These are phyloP conservation scores for Forsythia viridissima DNA, from an alignment of 257 asterid genomes.

Conservation along the genomic window DNA sequence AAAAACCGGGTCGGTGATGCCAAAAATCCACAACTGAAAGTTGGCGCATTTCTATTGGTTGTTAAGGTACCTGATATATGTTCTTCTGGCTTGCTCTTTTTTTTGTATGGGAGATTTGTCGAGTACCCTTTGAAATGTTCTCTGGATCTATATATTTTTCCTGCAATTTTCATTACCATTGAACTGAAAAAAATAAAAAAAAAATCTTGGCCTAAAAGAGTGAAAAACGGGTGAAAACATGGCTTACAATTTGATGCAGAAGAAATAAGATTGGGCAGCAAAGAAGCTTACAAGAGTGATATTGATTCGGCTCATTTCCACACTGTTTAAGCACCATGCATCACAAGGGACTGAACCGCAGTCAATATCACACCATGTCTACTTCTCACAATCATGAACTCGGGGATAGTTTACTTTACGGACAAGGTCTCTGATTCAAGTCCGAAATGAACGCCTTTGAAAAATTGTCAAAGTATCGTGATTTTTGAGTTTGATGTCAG, in stretches of 20 bases:
- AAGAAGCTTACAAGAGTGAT: conserved; percentile 75
- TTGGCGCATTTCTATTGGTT: not conserved
- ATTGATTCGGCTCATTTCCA: conserved; percentile 72
- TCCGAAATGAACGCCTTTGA: not conserved
- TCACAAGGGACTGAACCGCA: conserved; percentile 32
- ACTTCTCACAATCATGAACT: conserved; percentile 20
- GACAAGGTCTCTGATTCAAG: not conserved
- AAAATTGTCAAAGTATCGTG: not conserved
- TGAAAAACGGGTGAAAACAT: not conserved
- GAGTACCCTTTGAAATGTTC: not conserved
- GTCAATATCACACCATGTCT: conserved; percentile 50
- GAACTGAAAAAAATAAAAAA: not conserved
- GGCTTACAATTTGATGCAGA: not conserved
- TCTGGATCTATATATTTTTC: not conserved
- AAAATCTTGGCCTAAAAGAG: not conserved
- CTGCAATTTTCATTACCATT: not conserved
- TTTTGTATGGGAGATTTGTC: not conserved
- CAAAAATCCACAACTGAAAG: not conserved
- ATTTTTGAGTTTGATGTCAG: not conserved
- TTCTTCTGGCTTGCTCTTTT: not conserved
- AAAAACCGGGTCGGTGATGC: not conserved
- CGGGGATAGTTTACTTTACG: not conserved
- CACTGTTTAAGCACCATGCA: not conserved
- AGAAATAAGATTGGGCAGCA: not conserved
- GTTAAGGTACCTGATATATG: not conserved